Evolutionary conservation across 1,284 basidiomycete species (phyloP).

Genomic region (Moesziomyces globuligerus): DNA sequence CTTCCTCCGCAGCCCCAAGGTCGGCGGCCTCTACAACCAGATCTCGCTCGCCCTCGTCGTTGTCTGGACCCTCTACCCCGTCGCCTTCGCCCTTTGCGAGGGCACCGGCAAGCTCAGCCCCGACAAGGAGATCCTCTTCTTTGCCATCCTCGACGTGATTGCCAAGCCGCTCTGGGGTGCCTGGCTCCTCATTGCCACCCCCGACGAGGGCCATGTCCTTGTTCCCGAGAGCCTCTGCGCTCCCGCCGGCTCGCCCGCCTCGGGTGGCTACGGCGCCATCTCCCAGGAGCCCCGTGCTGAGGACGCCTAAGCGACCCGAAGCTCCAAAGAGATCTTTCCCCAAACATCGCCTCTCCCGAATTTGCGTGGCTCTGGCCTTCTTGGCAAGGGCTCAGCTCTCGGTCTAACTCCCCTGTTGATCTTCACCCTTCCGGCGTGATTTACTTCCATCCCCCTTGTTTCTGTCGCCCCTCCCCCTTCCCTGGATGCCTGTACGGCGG

Average conservation of each 20-base stretch:
- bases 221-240: conserved; percentile 50
- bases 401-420: not conserved
- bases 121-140: conserved; percentile 56
- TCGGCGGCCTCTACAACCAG: conserved; percentile 59
- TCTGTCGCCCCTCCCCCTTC: too few species aligned
- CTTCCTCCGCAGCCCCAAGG: conserved; percentile 56
- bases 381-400: not conserved
- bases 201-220: conserved; percentile 57
- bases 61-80: conserved; percentile 54
- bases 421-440: not conserved
- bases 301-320: conserved; percentile 37
- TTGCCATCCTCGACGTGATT: conserved; percentile 57
- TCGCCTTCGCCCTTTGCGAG: conserved; percentile 55
- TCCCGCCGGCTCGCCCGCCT: conserved; percentile 41
- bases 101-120: conserved; percentile 52
- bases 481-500: not conserved
- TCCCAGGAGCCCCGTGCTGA: conserved; percentile 52
- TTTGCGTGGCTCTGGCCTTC: not conserved
- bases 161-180: conserved; percentile 60
- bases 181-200: conserved; percentile 51
- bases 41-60: conserved; percentile 53
- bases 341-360: not conserved
- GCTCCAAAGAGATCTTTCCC: not conserved
- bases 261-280: conserved; percentile 54
- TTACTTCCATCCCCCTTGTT: not conserved